These are phyloP conservation scores for Sphaerostilbella broomeana DNA, from an alignment of 2,329 filamentous ascomycete genomes.

Conservation along the genomic window DNA sequence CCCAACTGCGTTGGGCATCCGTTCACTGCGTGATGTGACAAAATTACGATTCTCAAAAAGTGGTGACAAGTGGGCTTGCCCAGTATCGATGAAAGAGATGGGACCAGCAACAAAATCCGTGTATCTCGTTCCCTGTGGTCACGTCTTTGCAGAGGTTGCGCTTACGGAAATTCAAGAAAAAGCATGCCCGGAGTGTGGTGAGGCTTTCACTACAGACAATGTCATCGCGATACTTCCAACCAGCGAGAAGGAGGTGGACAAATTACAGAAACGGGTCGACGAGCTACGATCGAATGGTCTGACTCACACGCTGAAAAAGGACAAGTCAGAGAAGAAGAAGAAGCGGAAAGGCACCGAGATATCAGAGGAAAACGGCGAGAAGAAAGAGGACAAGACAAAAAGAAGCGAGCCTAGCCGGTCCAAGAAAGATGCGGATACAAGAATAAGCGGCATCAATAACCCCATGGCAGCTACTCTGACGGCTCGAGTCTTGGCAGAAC, in stretches of 20 bases:
- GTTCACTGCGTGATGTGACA: conserved; percentile 76
- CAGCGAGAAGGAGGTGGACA: conserved; percentile 61
- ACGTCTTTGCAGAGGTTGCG: conserved; percentile 83
- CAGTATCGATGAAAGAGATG: conserved; percentile 78
- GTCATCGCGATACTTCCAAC: conserved; percentile 76
- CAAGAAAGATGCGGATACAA: conserved; percentile 29
- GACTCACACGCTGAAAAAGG: conserved; percentile 85
- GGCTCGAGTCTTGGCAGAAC: conserved; percentile 78
- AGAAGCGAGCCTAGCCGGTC: conserved; percentile 14
- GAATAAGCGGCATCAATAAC: conserved; percentile 71
- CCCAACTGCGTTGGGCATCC: conserved; percentile 55
- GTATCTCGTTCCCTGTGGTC: conserved; percentile 90
- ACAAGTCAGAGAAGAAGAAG: conserved; percentile 57
- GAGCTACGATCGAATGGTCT: conserved; percentile 66
- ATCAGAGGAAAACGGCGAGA: conserved; percentile 25
- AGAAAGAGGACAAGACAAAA: conserved; percentile 15
- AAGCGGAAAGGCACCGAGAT: conserved; percentile 52
- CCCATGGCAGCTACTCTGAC: conserved; percentile 78
- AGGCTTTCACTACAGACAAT: conserved; percentile 64
- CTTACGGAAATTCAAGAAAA: conserved; percentile 70
- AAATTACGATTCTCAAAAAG: conserved; percentile 64
- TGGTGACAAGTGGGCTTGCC: conserved; percentile 67
- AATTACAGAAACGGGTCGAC: conserved; percentile 58
- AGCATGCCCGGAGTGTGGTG: conserved; percentile 65
- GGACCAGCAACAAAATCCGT: conserved; percentile 74